These are phyloP conservation scores for Amphirosellinia nigrospora DNA, from an alignment of 495 filamentous ascomycete species.

Conservation along the genomic window DNA sequence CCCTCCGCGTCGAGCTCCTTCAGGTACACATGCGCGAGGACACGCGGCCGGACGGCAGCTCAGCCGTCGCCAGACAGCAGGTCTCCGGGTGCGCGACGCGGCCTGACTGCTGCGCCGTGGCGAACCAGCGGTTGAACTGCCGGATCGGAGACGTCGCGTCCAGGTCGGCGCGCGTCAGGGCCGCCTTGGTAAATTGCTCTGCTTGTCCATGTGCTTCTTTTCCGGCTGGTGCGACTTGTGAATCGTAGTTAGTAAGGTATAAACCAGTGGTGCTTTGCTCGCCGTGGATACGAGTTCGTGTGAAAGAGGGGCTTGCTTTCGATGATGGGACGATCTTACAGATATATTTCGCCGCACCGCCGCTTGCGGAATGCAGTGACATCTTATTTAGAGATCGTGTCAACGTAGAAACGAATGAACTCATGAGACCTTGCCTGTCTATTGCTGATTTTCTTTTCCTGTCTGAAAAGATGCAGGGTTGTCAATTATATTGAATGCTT, in stretches of 20 bases:
- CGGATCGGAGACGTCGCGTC: conserved; percentile 63
- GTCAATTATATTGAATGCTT: background rate
- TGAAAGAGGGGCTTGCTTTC: background rate
- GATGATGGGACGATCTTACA: conserved; percentile 47
- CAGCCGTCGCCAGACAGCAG: conserved; percentile 80
- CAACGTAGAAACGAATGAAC: conserved; percentile 27
- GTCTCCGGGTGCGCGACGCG: conserved; percentile 76
- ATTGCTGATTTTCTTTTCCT: background rate
- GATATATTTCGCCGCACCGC: conserved; percentile 52
- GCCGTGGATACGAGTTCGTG: background rate
- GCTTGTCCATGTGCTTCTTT: conserved; percentile 56
- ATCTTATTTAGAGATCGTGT: conserved; percentile 41
- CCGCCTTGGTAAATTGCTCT: conserved; percentile 65
- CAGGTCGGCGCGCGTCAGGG: conserved; percentile 61
- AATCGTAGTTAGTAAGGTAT: background rate
- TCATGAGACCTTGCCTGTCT: conserved; percentile 27
- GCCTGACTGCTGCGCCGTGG: conserved; percentile 61
- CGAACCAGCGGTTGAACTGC: conserved; percentile 91
- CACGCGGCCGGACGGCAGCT: conserved; percentile 83
- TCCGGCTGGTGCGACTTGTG: conserved; percentile 50
- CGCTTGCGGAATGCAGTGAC: conserved; percentile 54
- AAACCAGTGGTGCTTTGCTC: background rate
- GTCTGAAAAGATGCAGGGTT: background rate
- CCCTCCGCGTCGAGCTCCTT: conserved; percentile 76
- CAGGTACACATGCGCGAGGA: conserved; percentile 85